Base-by-base conservation (phyloP, 1,284 basidiomycete species). In the Calocybe gambosa region DNA sequence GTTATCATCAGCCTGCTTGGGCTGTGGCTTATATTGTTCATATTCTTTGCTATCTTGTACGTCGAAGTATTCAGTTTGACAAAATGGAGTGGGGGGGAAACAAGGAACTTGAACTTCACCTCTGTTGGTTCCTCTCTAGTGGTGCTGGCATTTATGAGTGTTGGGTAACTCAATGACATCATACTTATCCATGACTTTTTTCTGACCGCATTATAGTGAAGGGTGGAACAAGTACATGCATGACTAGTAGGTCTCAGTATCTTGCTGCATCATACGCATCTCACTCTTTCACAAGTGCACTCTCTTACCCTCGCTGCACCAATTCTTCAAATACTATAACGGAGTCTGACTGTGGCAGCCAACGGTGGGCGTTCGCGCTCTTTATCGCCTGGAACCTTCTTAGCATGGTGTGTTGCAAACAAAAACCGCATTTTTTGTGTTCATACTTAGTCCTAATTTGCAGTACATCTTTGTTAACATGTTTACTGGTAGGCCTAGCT, bases 311-410 rank as follows among this genome's bases (percentile, higher is more conserved):
- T 10, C 77, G 82, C 13, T 99, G 95, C 64, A 94, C 91, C 6
- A 84, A 82, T 58, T 75, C 77, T 2, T 50, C 65, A 1, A 36
- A 51, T 8, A 42, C 58, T 0, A 58, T 73, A 21, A 67, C 78
- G 5, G 75, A 85, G 25, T 87, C 89, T 0, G 95, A 99, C 64
- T 99, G 95, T 57, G 95, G 95, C 10, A 94, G 89, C 56, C 65
- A 77, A 6, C 73, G 73, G 3, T 96, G 93, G 86, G 85, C 94
- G 0, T 94, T 86, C 62, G 73, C 78, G 0, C 70, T 99, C 21
- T 98, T 97, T 69, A 96, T 97, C 57, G 80, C 87, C 0, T 99
- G 95, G 95, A 98, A 98, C 62, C 71, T 99, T 33, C 73, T 98
- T 41, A 94, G 90, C 75, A 97, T 97, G 91, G 91, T 92, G n/a